Evolutionary conservation across 495 filamentous ascomycete genomes (phyloP), one percentile per base, ranked within the genome.

Genomic region (Aspergillus heteromorphus): DNA sequence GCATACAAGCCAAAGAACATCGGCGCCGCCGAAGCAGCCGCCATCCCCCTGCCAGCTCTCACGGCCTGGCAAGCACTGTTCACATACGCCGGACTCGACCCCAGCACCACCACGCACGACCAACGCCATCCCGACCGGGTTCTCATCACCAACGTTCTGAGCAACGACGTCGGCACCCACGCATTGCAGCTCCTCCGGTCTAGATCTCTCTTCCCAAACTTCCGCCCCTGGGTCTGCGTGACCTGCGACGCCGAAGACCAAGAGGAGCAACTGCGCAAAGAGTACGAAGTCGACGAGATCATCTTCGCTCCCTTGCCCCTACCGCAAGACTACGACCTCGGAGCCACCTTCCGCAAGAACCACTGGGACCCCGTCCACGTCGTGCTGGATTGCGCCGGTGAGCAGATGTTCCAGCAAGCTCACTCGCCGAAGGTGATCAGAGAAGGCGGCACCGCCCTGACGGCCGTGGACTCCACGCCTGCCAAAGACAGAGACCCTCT

Each of bases 31-130:
- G 73, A 83, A 45, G 77, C 76, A 14, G 79, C 79, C 2, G 68
- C 76, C 0, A 71, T 83, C 17, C 82, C 83, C 0, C 56, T 84
- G 45, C 74, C 75, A 1, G 78, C 72, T 13, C 56, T 80, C 42
- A 83, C 78, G 41, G 83, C 80, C 4, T 85, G 74, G 75, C 79
- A 84, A 54, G 80, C 77, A 7, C 68, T 86, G n/a, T 85, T 85
- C 57, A 66, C 62, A 13, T 76, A 83, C 61, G 74, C 66, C 3
- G 71, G 68, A 14, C 45, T 75, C 38, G 55, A 74, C 49, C 63
- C 68, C 17, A 45, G 21, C 17, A n/a, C 45, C 27, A 55, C 43
- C 18, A 50, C n/a, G n/a, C n/a, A 58, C 34, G 36, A 36, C 3
- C 25, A 45, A 38, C 38, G 48, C 21, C 48, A 29, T 2, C 34